phyloP scores from a whole-genome alignment of 768 basidiomycete genomes.

The Amanita pseudoporphyria region DNA sequence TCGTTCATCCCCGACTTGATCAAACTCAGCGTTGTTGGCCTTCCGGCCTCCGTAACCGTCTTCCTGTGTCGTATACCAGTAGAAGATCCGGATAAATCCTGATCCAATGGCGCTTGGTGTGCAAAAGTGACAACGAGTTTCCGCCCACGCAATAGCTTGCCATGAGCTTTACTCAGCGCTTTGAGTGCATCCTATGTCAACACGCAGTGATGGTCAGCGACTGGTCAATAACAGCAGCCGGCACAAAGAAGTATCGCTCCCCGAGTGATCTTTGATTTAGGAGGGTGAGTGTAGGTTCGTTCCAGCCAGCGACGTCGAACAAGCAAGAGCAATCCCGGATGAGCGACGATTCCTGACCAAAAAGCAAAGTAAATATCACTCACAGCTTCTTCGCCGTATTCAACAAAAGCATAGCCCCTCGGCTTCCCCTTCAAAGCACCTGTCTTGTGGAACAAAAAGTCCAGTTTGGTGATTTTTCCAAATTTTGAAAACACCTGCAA shows the following conservation, averaged over 20 bases:
- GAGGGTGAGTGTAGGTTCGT: not conserved
- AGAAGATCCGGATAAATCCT: conserved; percentile 13
- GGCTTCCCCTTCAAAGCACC: conserved; percentile 88
- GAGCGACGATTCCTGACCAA: conserved; percentile 23
- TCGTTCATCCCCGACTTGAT: conserved; percentile 59
- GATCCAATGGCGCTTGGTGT: conserved; percentile 63
- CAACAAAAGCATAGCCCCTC: conserved; percentile 90
- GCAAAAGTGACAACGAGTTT: conserved; percentile 90
- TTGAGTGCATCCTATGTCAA: conserved; percentile 70
- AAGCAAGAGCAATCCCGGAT: conserved; percentile 36
- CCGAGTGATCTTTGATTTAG: conserved; percentile 10
- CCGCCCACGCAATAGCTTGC: conserved; percentile 76
- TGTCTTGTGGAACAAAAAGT: conserved; percentile 92
- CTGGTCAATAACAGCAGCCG: not conserved
- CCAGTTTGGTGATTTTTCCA: conserved; percentile 87
- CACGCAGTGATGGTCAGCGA: conserved; percentile 1
- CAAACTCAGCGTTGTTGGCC: conserved; percentile 82
- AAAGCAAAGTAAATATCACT: conserved; percentile 26
- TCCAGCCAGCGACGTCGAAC: conserved; percentile 7
- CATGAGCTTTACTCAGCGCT: conserved; percentile 65
- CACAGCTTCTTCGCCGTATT: conserved; percentile 74
- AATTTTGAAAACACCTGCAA: conserved; percentile 87
- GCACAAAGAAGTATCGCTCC: conserved; percentile 4
- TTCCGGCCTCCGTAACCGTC: conserved; percentile 44
- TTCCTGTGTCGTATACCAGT: conserved; percentile 23